Conservation (phyloP, 345 rosid genomes). For the Euphorbia peplus region DNA sequence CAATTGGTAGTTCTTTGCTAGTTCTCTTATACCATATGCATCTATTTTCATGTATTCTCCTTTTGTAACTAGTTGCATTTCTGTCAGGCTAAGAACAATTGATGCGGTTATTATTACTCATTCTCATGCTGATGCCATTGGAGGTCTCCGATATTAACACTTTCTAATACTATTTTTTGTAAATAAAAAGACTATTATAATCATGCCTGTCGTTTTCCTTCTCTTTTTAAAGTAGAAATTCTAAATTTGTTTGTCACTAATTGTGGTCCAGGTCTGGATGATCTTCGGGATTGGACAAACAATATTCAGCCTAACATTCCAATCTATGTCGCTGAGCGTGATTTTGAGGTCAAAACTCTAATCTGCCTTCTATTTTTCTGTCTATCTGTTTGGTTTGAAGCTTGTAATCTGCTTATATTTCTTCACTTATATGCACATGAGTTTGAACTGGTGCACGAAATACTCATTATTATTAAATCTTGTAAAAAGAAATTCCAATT, state of each 20-base stretch:
- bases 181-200: slow-evolving; percentile 11
- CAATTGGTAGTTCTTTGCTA: slow-evolving; percentile 11
- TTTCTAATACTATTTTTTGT: slow-evolving; percentile 29
- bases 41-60: slow-evolving; percentile 23
- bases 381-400: neutral
- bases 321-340: slow-evolving; percentile 73
- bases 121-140: slow-evolving; percentile 98
- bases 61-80: slow-evolving; percentile 48
- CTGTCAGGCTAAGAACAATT: slow-evolving; percentile 94
- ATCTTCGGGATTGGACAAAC: slow-evolving; percentile 98
- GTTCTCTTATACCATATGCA: slow-evolving; percentile 19
- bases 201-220: slow-evolving; percentile 15
- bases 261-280: slow-evolving; percentile 66
- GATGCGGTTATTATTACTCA: slow-evolving; percentile 97
- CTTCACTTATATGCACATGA: neutral
- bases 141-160: slow-evolving; percentile 79
- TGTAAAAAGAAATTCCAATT: neutral
- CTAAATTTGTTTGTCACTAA: slow-evolving; percentile 15
- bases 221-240: neutral
- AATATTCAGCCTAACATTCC: slow-evolving; percentile 78
- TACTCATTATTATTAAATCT: slow-evolving; percentile 6
- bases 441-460: slow-evolving; percentile 2
- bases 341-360: slow-evolving; percentile 56
- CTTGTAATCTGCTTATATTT: neutral
- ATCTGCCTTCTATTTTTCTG: slow-evolving; percentile 1